A percentile compares a stretch with the other conserved stretches of the same genome.
Evolutionary conservation across 2,329 filamentous ascomycete species (phyloP).

Genomic region (Penicillium brasilianum): DNA sequence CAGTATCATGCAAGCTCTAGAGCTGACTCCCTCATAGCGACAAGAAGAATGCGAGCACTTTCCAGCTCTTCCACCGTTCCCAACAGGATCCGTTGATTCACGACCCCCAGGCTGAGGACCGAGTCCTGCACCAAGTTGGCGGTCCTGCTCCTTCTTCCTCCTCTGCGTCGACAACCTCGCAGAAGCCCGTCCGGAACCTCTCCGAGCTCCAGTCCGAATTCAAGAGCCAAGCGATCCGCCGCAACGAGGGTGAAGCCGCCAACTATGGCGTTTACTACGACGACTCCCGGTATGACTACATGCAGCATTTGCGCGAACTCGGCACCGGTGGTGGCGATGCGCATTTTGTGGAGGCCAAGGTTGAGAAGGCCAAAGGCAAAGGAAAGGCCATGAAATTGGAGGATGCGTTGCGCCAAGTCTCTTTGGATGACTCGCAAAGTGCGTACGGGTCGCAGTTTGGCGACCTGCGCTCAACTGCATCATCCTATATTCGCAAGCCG

Average conservation of each 20-base stretch:
- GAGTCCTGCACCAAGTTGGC: conserved; percentile 78
- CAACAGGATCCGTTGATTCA: conserved; percentile 98
- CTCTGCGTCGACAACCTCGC: conserved; percentile 39
- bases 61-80: conserved; percentile 90
- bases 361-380: conserved; percentile 70
- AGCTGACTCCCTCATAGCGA: conserved; percentile 58
- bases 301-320: conserved; percentile 97
- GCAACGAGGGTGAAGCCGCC: conserved; percentile 95
- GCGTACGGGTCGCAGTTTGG: conserved; percentile 51
- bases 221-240: conserved; percentile 69
- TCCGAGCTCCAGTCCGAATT: conserved; percentile 78
- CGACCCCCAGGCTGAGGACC: conserved; percentile 83
- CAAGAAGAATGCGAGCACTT: conserved; percentile 92
- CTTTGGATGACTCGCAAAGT: conserved; percentile 49
- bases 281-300: conserved; percentile 96
- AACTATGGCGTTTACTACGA: conserved; percentile 93
- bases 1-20: rapidly evolving
- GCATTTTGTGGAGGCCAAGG: conserved; percentile 76
- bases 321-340: conserved; percentile 70
- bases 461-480: conserved; percentile 55
- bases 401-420: conserved; percentile 72
- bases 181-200: conserved; percentile 62
- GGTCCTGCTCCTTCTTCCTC: conserved; percentile 41
- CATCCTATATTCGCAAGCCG: conserved; percentile 74
- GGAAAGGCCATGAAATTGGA: conserved; percentile 78